phyloP scores from a whole-genome alignment of 148 eudicot species.

The Agrostemma githago region DNA sequence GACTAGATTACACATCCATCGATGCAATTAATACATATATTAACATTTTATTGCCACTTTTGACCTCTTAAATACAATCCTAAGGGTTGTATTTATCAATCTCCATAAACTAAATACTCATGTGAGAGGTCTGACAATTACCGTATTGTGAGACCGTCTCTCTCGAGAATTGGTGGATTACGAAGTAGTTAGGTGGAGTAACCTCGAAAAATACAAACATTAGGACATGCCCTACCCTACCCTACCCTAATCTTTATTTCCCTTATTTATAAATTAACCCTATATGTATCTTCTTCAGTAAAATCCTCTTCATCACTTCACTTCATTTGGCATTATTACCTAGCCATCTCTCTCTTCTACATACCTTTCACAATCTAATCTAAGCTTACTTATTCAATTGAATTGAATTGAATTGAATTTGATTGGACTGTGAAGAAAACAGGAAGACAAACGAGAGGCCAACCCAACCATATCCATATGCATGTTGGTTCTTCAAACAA shows the following conservation, averaged over 20 bases:
- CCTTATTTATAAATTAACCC: neutral
- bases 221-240: neutral
- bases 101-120: too few relatives aligned
- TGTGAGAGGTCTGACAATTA: too few relatives aligned
- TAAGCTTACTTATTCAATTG: neutral
- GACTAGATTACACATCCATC: too few relatives aligned
- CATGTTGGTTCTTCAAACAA: neutral
- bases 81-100: too few relatives aligned
- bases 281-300: too few relatives aligned
- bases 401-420: too few relatives aligned
- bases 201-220: neutral
- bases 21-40: too few relatives aligned
- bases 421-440: neutral
- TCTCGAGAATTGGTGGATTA: too few relatives aligned
- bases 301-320: too few relatives aligned
- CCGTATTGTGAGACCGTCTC: too few relatives aligned
- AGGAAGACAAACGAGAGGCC: neutral
- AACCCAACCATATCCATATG: neutral
- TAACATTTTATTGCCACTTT: too few relatives aligned
- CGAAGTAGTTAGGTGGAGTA: neutral
- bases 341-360: neutral
- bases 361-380: neutral
- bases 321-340: neutral
- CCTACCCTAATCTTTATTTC: neutral
- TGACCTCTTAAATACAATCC: too few relatives aligned